Evolutionary conservation across 345 rosid species (phyloP).

Genomic region (Dovyalis caffra): DNA sequence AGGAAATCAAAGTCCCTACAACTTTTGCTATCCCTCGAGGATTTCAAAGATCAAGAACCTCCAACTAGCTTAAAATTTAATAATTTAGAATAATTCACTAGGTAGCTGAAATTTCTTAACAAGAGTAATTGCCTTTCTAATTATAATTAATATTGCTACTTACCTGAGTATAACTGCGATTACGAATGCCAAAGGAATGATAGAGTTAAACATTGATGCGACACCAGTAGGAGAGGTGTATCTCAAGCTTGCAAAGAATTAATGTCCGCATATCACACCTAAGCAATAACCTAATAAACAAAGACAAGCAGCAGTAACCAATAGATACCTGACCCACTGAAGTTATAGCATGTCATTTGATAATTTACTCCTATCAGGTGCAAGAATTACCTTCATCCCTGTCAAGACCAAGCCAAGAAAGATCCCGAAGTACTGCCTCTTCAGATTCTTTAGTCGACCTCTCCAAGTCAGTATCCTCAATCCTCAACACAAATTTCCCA

Average conservation of each 20-base stretch:
- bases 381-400: slow-evolving; percentile 98
- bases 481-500: slow-evolving; percentile 84
- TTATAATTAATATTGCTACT: background rate
- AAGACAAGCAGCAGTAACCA: slow-evolving; percentile 12
- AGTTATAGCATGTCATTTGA: slow-evolving; percentile 94
- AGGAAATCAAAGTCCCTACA: slow-evolving; percentile 47
- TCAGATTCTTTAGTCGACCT: slow-evolving; percentile 90
- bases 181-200: slow-evolving; percentile 24
- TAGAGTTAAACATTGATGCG: slow-evolving; percentile 31
- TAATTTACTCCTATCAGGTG: slow-evolving; percentile 90
- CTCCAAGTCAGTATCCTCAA: slow-evolving; percentile 93
- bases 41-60: slow-evolving; percentile 45
- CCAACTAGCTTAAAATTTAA: slow-evolving; percentile 36
- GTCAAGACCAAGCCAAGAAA: slow-evolving; percentile 86
- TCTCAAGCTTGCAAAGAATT: slow-evolving; percentile 23
- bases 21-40: slow-evolving; percentile 58
- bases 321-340: slow-evolving; percentile 85
- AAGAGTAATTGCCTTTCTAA: too few species aligned
- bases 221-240: slow-evolving; percentile 36
- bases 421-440: slow-evolving; percentile 86
- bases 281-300: slow-evolving; percentile 4
- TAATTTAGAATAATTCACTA: background rate
- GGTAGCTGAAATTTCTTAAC: background rate
- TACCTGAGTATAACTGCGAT: slow-evolving; percentile 33
- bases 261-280: background rate